Percentiles rank a stretch among this genome's conserved stretches.
Evolutionary conservation across 768 basidiomycete species (phyloP).

Genomic region (Grammothele lineata): DNA sequence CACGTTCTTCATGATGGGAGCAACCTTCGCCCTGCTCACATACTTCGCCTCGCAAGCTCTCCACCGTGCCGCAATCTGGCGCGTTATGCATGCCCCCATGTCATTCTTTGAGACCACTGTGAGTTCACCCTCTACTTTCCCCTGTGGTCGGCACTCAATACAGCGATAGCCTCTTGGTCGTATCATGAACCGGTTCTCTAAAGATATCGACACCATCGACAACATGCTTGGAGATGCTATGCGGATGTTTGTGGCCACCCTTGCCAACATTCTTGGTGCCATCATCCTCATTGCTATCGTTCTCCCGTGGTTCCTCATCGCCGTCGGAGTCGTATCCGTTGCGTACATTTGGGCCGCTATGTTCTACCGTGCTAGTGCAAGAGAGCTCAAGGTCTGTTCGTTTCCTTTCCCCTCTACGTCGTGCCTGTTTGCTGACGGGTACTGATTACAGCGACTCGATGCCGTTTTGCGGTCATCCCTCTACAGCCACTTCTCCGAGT

Average conservation of each 20-base stretch:
- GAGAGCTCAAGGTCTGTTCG: conserved; percentile 65
- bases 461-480: conserved; percentile 81
- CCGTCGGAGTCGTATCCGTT: conserved; percentile 52
- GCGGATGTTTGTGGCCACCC: conserved; percentile 65
- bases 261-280: conserved; percentile 65
- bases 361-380: conserved; percentile 83
- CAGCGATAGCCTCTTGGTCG: conserved; percentile 62
- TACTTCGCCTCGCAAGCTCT: conserved; percentile 73
- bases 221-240: conserved; percentile 70
- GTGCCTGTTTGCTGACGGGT: neutral
- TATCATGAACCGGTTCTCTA: conserved; percentile 88
- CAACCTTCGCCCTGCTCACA: conserved; percentile 59
- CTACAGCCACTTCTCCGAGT: conserved; percentile 92
- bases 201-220: conserved; percentile 82
- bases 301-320: conserved; percentile 82
- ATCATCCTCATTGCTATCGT: conserved; percentile 75
- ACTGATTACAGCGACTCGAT: conserved; percentile 43
- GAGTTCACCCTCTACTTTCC: conserved; percentile 15
- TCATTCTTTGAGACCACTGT: conserved; percentile 87
- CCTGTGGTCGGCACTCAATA: neutral
- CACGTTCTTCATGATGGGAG: conserved; percentile 64
- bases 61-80: conserved; percentile 57
- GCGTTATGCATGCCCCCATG: conserved; percentile 84
- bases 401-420: too few species aligned
- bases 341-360: conserved; percentile 67